Conservation (phyloP, 208 protist species). For the Leishmania gerbilli region DNA sequence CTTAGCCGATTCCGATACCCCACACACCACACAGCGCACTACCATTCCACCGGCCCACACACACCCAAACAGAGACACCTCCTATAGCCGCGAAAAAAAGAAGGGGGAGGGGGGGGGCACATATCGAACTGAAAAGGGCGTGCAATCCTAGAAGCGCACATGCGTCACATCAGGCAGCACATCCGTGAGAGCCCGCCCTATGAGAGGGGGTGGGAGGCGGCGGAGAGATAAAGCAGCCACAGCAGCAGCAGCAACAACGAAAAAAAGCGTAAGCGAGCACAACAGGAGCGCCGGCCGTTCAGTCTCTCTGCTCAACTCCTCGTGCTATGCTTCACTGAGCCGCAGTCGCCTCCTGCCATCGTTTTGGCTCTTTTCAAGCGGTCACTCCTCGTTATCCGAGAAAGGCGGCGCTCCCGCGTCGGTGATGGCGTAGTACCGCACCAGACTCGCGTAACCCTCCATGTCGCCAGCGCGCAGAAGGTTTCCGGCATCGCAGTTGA, state of each 20-base stretch:
- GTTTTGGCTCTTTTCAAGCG: background rate
- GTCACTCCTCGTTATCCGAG: constrained; percentile 9
- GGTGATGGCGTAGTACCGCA: constrained; percentile 77
- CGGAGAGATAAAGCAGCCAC: background rate
- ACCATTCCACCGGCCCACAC: too few species aligned
- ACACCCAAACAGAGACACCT: background rate
- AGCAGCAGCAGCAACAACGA: background rate
- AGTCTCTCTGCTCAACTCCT: background rate
- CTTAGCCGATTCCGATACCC: background rate
- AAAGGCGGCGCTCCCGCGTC: constrained; percentile 65
- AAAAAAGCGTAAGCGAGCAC: background rate
- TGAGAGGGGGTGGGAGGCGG: background rate
- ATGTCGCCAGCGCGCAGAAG: constrained; percentile 72
- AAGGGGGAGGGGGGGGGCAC: too few species aligned
- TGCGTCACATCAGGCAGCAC: background rate
- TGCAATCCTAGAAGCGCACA: background rate
- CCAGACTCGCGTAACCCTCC: constrained; percentile 65
- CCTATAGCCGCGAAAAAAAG: background rate
- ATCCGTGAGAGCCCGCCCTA: background rate
- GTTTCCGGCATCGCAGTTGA: constrained; percentile 94
- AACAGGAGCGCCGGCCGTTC: background rate
- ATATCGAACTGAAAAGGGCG: background rate
- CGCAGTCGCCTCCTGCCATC: background rate
- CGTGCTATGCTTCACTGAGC: background rate
- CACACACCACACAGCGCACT: too few species aligned